Conservation (phyloP, 1,284 basidiomycete genomes). For the Phenoliferia sp. region DNA sequence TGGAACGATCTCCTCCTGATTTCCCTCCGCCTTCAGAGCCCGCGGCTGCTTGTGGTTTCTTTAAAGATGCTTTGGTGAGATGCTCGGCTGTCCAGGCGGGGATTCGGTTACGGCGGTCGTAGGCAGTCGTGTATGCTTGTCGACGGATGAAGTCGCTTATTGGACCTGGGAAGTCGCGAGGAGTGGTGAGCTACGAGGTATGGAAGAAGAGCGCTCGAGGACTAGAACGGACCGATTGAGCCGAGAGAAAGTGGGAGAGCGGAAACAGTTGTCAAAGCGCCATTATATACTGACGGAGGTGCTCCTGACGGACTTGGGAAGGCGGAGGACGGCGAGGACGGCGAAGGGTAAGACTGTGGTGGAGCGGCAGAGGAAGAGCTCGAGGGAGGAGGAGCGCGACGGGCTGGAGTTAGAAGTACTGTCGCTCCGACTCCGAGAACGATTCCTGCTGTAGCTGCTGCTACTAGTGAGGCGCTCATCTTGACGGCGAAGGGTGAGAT, state of each 20-base stretch:
- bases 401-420: not conserved
- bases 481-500: too few relatives aligned
- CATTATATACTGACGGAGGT: not conserved
- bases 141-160: not conserved
- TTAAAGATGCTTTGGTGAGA: conserved; percentile 76
- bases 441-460: not conserved
- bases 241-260: not conserved
- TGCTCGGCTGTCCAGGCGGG: conserved; percentile 66
- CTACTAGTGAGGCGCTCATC: not conserved
- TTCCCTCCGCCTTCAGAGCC: conserved; percentile 8
- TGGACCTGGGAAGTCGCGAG: not conserved
- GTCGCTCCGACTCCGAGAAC: not conserved
- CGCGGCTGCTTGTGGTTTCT: conserved; percentile 39
- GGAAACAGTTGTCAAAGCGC: not conserved
- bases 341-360: not conserved
- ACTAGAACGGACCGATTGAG: not conserved
- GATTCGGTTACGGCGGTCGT: conserved; percentile 84
- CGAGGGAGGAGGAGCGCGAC: not conserved
- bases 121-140: conserved; percentile 48
- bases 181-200: not conserved
- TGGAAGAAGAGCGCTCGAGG: not conserved
- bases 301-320: not conserved
- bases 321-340: too few relatives aligned
- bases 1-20: conserved; percentile 58
- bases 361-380: not conserved